phyloP scores from a whole-genome alignment of 2,329 filamentous ascomycete species.

The Drechslera avenae region DNA sequence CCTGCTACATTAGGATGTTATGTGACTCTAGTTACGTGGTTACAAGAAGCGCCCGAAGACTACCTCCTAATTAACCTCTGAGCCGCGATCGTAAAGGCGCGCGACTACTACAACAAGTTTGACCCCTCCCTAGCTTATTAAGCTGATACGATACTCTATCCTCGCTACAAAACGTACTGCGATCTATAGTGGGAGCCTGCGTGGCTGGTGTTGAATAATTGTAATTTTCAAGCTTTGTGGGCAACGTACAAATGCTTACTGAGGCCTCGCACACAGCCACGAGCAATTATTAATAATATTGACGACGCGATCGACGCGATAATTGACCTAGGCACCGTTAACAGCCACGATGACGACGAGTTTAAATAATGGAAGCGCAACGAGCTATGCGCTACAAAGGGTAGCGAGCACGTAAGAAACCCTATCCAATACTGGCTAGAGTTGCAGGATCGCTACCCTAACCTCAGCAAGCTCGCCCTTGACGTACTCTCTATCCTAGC shows the following conservation, averaged over 20 bases:
- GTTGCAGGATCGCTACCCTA: neutral
- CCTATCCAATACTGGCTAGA: neutral
- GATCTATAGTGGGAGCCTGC: neutral
- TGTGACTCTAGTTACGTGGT: no score
- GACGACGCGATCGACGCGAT: neutral
- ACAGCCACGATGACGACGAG: neutral
- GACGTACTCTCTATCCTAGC: slow-evolving; percentile 3
- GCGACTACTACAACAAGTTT: slow-evolving; percentile 11
- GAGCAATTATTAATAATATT: neutral
- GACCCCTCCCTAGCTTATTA: no score
- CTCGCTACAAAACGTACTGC: slow-evolving; percentile 4
- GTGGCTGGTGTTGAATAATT: neutral
- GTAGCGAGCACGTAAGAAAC: neutral
- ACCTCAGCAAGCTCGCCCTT: neutral
- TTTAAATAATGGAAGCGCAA: neutral
- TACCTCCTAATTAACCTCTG: slow-evolving; percentile 12
- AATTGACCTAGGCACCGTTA: no score
- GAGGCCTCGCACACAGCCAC: neutral
- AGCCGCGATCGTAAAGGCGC: slow-evolving; percentile 1
- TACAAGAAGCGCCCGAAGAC: neutral
- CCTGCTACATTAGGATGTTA: no score
- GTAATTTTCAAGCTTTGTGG: neutral
- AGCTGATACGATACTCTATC: neutral
- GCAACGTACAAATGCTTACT: neutral
- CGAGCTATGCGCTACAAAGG: neutral